phyloP scores from a whole-genome alignment of 768 basidiomycete species.

The Lactarius deliciosus region DNA sequence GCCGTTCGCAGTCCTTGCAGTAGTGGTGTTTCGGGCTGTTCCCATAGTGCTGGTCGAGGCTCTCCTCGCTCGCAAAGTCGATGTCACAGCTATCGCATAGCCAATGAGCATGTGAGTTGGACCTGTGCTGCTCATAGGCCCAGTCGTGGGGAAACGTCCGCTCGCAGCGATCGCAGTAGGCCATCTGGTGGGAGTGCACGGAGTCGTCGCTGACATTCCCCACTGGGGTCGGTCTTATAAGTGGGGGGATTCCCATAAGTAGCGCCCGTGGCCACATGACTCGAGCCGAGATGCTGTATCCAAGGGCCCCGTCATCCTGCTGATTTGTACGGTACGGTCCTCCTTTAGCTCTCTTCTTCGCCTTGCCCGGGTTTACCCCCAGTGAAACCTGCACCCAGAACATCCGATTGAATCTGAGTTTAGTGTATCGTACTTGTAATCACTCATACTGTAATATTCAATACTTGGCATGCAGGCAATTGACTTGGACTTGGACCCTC shows the following conservation, averaged over 20 bases:
- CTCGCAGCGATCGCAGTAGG: slow-evolving; percentile 14
- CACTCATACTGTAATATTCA: too few relatives aligned
- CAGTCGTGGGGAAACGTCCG: slow-evolving; percentile 1
- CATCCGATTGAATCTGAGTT: too few relatives aligned
- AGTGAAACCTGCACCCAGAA: too few relatives aligned
- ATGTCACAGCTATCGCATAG: slow-evolving; percentile 4
- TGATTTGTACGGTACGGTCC: too few relatives aligned
- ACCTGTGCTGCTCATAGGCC: slow-evolving; percentile 1
- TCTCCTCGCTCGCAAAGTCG: slow-evolving; percentile 11
- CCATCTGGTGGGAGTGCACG: slow-evolving; percentile 8
- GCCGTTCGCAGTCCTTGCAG: slow-evolving; percentile 11
- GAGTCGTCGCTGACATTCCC: background rate
- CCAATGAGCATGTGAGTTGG: slow-evolving; percentile 2
- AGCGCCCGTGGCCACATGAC: background rate
- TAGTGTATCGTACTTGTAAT: too few relatives aligned
- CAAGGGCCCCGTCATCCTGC: too few relatives aligned
- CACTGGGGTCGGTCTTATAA: background rate
- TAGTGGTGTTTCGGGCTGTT: slow-evolving; percentile 11
- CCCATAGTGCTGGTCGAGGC: slow-evolving; percentile 3
- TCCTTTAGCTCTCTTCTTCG: too few relatives aligned
- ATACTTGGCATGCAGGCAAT: too few relatives aligned
- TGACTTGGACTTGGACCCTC: too few relatives aligned
- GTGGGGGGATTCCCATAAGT: background rate
- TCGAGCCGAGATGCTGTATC: too few relatives aligned
- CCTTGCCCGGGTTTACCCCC: too few relatives aligned